phyloP scores from a whole-genome alignment of 345 rosid genomes.

The Corchorus capsularis region DNA sequence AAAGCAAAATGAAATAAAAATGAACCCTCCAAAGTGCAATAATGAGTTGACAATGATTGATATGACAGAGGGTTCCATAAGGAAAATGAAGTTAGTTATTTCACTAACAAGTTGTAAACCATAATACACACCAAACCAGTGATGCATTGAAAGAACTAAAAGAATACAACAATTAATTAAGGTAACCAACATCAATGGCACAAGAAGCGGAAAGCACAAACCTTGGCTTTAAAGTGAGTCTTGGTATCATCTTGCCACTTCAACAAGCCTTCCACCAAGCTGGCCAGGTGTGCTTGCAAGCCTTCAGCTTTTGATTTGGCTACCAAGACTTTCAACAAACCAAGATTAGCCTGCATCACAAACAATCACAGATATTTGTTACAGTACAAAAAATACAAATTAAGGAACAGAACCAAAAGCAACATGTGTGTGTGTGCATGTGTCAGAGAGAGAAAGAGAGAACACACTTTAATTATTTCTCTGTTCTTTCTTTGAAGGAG shows the following conservation, averaged over 20 bases:
- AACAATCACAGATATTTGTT: constrained; percentile 18
- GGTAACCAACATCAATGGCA: background rate
- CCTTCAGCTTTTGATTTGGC: constrained; percentile 88
- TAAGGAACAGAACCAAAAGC: constrained; percentile 11
- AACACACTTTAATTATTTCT: constrained; percentile 80
- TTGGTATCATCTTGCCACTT: constrained; percentile 83
- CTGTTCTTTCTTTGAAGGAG: constrained; percentile 84
- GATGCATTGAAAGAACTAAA: background rate
- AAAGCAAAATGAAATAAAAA: background rate
- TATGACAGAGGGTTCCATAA: background rate
- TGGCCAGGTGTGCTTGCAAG: constrained; percentile 66
- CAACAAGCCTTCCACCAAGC: constrained; percentile 83
- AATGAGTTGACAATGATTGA: background rate
- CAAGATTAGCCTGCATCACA: constrained; percentile 84
- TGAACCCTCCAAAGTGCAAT: background rate
- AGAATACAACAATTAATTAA: background rate
- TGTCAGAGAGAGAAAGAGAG: constrained; percentile 19
- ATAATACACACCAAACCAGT: background rate
- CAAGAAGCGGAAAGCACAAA: constrained; percentile 27
- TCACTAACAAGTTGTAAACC: background rate
- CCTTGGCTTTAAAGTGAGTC: constrained; percentile 93
- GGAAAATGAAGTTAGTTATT: background rate
- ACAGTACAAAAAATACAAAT: background rate
- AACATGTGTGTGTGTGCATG: background rate
- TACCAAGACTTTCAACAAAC: constrained; percentile 85